Evolutionary conservation across 352 stramenopile species (phyloP).

Genomic region (Globisporangium radiosum): DNA sequence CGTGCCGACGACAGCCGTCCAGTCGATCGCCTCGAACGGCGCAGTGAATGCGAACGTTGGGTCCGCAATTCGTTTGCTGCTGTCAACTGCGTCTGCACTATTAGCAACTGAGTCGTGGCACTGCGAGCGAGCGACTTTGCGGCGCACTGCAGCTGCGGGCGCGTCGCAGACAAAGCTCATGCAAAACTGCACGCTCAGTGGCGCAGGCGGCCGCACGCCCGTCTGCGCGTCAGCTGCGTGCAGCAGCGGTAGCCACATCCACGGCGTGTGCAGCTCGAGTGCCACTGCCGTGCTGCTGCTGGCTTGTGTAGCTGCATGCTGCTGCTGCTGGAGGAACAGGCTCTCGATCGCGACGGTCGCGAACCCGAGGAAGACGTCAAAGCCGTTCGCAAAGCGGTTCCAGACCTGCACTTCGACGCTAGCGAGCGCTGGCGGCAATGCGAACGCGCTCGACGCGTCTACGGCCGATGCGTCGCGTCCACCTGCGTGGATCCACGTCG

Average conservation of each 20-base stretch:
- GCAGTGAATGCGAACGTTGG: slow-evolving; percentile 49
- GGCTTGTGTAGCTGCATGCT: not conserved
- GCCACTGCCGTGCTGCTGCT: not conserved
- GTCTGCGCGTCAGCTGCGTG: slow-evolving; percentile 11
- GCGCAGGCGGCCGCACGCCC: slow-evolving; percentile 4
- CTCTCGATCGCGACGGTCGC: slow-evolving; percentile 20
- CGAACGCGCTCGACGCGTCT: not conserved
- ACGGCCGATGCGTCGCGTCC: not conserved
- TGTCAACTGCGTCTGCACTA: not conserved
- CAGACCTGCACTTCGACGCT: slow-evolving; percentile 57
- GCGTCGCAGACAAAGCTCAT: slow-evolving; percentile 26
- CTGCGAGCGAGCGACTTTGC: slow-evolving; percentile 9
- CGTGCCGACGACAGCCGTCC: slow-evolving; percentile 41
- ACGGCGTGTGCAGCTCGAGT: slow-evolving; percentile 9
- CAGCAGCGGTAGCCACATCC: slow-evolving; percentile 38
- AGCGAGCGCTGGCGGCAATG: slow-evolving; percentile 28
- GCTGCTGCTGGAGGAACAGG: slow-evolving; percentile 21
- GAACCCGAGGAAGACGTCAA: slow-evolving; percentile 49
- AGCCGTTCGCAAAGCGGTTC: slow-evolving; percentile 49
- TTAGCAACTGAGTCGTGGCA: not conserved
- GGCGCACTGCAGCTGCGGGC: slow-evolving; percentile 18
- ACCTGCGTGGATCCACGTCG: slow-evolving; percentile 16
- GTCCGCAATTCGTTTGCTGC: slow-evolving; percentile 21
- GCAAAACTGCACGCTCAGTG: slow-evolving; percentile 33
- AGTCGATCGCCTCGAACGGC: slow-evolving; percentile 47